phyloP scores from a whole-genome alignment of 202 grass and related monocot species.

The Brachypodium distachyon region DNA sequence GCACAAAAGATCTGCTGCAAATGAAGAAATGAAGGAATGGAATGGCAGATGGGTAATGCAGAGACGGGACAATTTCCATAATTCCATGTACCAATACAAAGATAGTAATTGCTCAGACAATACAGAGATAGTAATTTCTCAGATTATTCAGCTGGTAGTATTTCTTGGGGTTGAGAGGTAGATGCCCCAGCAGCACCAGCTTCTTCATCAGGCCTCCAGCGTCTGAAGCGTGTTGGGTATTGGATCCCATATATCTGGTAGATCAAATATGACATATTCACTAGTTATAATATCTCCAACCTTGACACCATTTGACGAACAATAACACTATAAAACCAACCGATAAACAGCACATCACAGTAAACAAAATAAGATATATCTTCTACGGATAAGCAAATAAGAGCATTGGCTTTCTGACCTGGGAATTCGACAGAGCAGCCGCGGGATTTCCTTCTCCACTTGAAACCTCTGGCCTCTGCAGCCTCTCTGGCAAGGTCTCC shows the following conservation, averaged over 20 bases:
- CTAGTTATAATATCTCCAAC: not conserved
- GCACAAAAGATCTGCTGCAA: too few species aligned
- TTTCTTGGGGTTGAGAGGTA: not conserved
- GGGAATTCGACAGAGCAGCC: not conserved
- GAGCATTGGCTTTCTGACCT: not conserved
- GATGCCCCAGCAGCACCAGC: not conserved
- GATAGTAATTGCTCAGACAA: too few species aligned
- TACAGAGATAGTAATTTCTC: not conserved
- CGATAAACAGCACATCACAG: not conserved
- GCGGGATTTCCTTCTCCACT: not conserved
- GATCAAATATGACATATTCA: not conserved
- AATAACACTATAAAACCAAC: not conserved
- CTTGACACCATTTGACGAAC: not conserved
- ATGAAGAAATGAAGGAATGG: too few species aligned
- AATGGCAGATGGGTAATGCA: too few species aligned
- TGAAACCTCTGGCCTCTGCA: not conserved
- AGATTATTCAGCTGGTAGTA: not conserved
- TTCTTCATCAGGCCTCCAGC: not conserved
- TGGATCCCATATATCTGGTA: not conserved
- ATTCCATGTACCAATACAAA: too few species aligned
- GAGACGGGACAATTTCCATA: too few species aligned
- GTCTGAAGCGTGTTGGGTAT: not conserved
- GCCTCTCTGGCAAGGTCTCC: not conserved
- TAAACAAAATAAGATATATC: too few species aligned
- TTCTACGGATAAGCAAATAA: not conserved